Evolutionary conservation across 2,329 filamentous ascomycete species (phyloP), one percentile per base, ranked within the genome.

Genomic region (Ophiocordyceps australis): DNA sequence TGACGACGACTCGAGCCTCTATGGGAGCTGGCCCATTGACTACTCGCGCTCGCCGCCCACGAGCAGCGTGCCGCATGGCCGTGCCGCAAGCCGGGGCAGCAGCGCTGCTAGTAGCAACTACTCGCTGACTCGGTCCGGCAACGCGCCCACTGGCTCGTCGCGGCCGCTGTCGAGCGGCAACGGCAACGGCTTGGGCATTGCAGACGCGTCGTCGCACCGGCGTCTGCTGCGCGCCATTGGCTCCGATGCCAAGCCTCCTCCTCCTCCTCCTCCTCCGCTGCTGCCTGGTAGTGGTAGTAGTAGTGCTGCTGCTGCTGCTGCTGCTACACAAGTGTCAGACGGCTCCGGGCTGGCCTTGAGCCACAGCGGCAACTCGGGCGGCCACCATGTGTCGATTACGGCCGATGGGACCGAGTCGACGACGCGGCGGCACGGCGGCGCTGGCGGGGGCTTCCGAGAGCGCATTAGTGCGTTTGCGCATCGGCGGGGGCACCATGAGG

Each of bases 31-130:
- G 15, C 57, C 60, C 3, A 51, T 69, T 2, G 65, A 71, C 42
- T 70, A 62, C 37, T 70, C 65, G 11, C 59, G 65, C 24, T 69
- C 65, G 57, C 55, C 49, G 30, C 55, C 59, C 10, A 56, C 59
- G 27, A 58, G 57, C 18, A 61, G 55, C 26, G 56, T 60, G 25
- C 54, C 54, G 2, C 45, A 44, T 1, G 53, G 53, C 12, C 51
- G 54, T 9, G 54, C 58, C 5, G 43, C 47, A 13, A 68, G 64
- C 36, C 52, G 62, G 25, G 61, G 61, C 40, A 66, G 63, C 27
- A 69, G 64, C 37, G 42, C 62, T 11, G 55, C 60, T 8, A 62
- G 55, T 32, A 45, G 48, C 16, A 50, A 47, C 17, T 10, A 10
- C 17, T 19, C 17, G 17, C 10, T 19, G 7, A n/a, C n/a, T n/a